Conservation (phyloP, 352 stramenopile species). For the Phytophthora macrochlamydospora region DNA sequence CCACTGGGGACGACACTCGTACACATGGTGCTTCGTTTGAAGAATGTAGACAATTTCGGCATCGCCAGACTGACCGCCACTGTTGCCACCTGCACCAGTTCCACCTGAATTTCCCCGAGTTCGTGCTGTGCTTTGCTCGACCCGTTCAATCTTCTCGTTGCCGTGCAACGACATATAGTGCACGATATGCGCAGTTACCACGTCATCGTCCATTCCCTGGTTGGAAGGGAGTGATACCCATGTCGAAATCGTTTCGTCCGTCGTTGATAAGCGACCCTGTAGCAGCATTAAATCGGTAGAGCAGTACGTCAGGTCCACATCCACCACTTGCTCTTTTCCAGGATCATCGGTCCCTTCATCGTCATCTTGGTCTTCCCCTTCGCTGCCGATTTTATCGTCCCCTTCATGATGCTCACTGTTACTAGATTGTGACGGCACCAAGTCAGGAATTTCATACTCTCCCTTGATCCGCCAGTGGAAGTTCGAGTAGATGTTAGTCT, state of each 20-base stretch:
- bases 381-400: conserved; percentile 3
- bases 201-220: conserved; percentile 54
- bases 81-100: conserved; percentile 10
- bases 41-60: conserved; percentile 83
- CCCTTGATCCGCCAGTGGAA: conserved; percentile 79
- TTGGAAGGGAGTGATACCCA: conserved; percentile 85
- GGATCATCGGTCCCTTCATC: conserved; percentile 7
- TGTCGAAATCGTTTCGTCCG: conserved; percentile 55
- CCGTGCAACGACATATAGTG: conserved; percentile 78
- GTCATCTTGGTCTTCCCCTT: conserved; percentile 7
- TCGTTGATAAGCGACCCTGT: conserved; percentile 48
- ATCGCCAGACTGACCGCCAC: conserved; percentile 31
- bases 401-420: conserved; percentile 8
- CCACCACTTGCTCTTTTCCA: conserved; percentile 32
- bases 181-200: conserved; percentile 73
- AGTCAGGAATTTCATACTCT: conserved; percentile 67
- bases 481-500: conserved; percentile 74
- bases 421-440: conserved; percentile 30
- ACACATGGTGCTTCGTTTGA: conserved; percentile 83
- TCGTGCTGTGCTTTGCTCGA: conserved; percentile 65
- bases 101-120: conserved; percentile 10
- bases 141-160: conserved; percentile 74
- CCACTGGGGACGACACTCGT: conserved; percentile 88
- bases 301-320: conserved; percentile 79
- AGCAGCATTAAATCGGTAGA: conserved; percentile 86